phyloP scores from a whole-genome alignment of 805 yeast genomes.

The Starmerella lactis-condensi region DNA sequence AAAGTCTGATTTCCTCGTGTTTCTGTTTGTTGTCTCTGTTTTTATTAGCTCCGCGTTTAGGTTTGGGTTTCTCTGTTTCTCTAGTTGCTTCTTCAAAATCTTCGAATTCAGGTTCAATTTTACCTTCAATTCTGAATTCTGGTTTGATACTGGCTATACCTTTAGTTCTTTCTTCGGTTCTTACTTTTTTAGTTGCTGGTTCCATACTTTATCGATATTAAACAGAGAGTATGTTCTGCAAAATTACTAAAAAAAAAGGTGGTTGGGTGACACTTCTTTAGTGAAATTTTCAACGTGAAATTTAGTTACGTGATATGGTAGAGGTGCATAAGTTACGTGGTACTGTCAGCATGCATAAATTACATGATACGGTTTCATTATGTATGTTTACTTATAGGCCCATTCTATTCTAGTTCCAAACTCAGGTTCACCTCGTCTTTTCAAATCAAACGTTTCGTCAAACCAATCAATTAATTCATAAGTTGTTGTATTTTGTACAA shows the following conservation, averaged over 20 bases:
- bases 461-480: constrained; percentile 67
- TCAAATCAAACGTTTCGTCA: constrained; percentile 48
- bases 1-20: constrained; percentile 14
- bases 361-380: no score
- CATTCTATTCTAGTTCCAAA: constrained; percentile 41
- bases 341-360: no score
- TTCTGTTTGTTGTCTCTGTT: constrained; percentile 14
- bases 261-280: no score
- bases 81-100: constrained; percentile 12
- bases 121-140: constrained; percentile 10
- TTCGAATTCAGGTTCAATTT: constrained; percentile 11
- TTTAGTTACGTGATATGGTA: no score
- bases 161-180: constrained; percentile 15
- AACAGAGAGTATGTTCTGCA: not conserved
- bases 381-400: constrained; percentile 20
- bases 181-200: constrained; percentile 11
- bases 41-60: constrained; percentile 18
- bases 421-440: constrained; percentile 46
- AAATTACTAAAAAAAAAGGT: no score
- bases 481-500: constrained; percentile 43
- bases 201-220: constrained; percentile 1
- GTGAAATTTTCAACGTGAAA: no score
- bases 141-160: constrained; percentile 18
- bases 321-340: no score
- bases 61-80: constrained; percentile 9